Evolutionary conservation across 257 asterid species (phyloP).

Genomic region (Rauvolfia tetraphylla): DNA sequence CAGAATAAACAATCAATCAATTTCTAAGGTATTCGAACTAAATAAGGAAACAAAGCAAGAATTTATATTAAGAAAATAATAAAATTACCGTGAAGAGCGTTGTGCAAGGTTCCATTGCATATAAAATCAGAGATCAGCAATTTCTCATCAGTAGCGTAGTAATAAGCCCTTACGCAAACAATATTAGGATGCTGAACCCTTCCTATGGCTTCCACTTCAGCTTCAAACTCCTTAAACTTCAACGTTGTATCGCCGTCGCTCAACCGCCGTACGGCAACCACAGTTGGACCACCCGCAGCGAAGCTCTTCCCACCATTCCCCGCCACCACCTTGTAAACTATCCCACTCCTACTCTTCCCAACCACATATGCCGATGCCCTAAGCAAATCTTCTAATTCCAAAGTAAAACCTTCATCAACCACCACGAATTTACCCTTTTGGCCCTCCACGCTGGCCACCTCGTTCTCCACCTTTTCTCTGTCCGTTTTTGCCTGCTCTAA

Average conservation of each 20-base stretch:
- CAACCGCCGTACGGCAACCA: constrained; percentile 79
- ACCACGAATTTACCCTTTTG: constrained; percentile 73
- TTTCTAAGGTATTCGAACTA: neutral
- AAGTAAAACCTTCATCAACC: constrained; percentile 66
- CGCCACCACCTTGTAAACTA: constrained; percentile 85
- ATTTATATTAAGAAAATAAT: no score
- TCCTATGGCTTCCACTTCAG: constrained; percentile 75
- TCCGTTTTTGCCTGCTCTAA: constrained; percentile 36
- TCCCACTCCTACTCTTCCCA: constrained; percentile 92
- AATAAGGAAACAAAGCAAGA: neutral
- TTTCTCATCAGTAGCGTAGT: constrained; percentile 87
- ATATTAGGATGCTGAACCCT: constrained; percentile 76
- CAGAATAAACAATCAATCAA: neutral
- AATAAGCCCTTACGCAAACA: constrained; percentile 80
- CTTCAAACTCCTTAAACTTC: constrained; percentile 82
- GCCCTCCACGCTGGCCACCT: constrained; percentile 53
- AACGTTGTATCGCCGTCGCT: constrained; percentile 68
- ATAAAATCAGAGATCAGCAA: constrained; percentile 74
- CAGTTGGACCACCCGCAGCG: constrained; percentile 37
- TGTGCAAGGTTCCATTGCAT: constrained; percentile 68
- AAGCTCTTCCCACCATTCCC: constrained; percentile 55
- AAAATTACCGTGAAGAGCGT: constrained; percentile 72
- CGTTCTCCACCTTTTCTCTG: constrained; percentile 35
- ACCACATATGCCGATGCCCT: constrained; percentile 97
- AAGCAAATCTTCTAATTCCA: constrained; percentile 89